Conservation (phyloP, 495 filamentous ascomycete species). For the Apiosordaria backusii region DNA sequence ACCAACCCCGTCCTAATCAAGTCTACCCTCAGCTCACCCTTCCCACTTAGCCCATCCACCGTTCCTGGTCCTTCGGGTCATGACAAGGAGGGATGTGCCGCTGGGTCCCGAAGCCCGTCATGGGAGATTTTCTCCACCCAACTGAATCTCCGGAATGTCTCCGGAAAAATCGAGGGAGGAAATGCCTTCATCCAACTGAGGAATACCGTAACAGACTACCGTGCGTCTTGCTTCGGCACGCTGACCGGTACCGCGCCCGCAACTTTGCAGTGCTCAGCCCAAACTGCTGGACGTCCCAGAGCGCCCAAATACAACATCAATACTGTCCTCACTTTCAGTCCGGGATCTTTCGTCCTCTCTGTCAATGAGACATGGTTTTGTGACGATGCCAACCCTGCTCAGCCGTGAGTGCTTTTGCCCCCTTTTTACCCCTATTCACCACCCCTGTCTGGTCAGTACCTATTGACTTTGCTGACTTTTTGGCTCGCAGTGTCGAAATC, state of each 20-base stretch:
- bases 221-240: conserved; percentile 10
- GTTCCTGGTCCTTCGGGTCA: conserved; percentile 22
- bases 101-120: conserved; percentile 12
- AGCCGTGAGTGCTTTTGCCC: conserved; percentile 14
- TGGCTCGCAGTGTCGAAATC: conserved; percentile 10
- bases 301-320: conserved; percentile 14
- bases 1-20: conserved; percentile 6
- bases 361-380: conserved; percentile 28
- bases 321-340: conserved; percentile 10
- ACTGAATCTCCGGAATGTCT: conserved; percentile 9
- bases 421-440: too few species aligned
- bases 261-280: conserved; percentile 5
- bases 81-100: conserved; percentile 22
- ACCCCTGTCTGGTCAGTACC: too few species aligned
- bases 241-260: background rate
- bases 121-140: conserved; percentile 18
- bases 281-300: conserved; percentile 4
- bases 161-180: conserved; percentile 1
- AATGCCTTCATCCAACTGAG: conserved; percentile 14
- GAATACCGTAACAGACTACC: conserved; percentile 15
- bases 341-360: conserved; percentile 5
- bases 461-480: background rate
- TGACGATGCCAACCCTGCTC: conserved; percentile 19
- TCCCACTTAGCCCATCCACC: conserved; percentile 21
- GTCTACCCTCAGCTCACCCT: conserved; percentile 10